These are phyloP conservation scores for Thalassia testudinum DNA, from an alignment of 116 monocot genomes.

Conservation along the genomic window DNA sequence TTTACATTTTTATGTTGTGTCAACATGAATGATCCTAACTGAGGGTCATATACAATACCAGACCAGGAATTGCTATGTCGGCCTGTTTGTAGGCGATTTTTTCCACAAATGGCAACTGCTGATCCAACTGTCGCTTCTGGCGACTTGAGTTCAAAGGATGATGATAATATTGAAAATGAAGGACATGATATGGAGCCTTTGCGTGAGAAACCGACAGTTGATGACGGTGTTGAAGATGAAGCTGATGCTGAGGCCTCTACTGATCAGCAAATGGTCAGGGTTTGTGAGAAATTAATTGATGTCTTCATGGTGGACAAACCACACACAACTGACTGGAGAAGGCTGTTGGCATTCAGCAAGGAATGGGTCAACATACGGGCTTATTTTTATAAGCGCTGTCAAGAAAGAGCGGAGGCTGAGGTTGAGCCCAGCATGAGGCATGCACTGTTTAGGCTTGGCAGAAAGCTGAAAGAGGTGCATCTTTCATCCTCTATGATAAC, in stretches of 20 bases:
- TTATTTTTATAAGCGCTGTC: conserved; percentile 68
- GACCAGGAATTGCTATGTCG: too few relatives aligned
- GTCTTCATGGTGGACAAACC: conserved; percentile 97
- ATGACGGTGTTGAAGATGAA: conserved; percentile 2
- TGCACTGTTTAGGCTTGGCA: conserved; percentile 62
- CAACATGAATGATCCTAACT: too few relatives aligned
- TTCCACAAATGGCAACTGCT: too few relatives aligned
- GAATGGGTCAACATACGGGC: conserved; percentile 70
- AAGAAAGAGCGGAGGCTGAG: conserved; percentile 70
- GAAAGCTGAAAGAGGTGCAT: conserved; percentile 87
- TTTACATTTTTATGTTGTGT: too few relatives aligned
- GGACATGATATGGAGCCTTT: too few relatives aligned
- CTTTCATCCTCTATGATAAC: too few relatives aligned
- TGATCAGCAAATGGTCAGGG: conserved; percentile 53
- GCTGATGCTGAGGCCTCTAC: conserved; percentile 9
- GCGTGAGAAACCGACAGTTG: too few relatives aligned
- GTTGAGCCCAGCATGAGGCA: conserved; percentile 72
- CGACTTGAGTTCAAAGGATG: too few relatives aligned
- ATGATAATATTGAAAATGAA: too few relatives aligned
- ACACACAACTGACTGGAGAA: conserved; percentile 87
- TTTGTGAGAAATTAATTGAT: conserved; percentile 87
- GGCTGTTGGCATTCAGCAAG: conserved; percentile 84
- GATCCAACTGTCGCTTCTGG: too few relatives aligned
- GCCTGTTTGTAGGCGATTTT: too few relatives aligned
- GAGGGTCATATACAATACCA: too few relatives aligned